A percentile compares a stretch with the other conserved stretches of the same genome.
Conservation (phyloP, 73 alveolate species). For the Paramecium octaurelia region DNA sequence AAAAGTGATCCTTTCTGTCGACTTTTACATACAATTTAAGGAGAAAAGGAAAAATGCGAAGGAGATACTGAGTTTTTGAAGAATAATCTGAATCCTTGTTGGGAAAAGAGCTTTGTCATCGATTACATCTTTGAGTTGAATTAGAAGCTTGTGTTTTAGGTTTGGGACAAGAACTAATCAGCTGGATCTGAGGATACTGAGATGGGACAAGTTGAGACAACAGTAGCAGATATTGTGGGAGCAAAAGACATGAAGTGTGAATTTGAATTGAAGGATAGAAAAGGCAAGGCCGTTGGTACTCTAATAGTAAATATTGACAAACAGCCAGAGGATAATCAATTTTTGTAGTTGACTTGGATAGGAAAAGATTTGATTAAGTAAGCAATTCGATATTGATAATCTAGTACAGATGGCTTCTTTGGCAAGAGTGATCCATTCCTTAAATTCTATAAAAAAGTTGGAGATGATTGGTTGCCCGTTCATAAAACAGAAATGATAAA, state of each 20-base stretch:
- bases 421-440: conserved; percentile 69
- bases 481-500: conserved; percentile 63
- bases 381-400: not conserved
- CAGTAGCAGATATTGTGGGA: conserved; percentile 82
- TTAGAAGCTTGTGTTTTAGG: conserved; percentile 67
- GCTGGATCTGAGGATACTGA: conserved; percentile 57
- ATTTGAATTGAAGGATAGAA: conserved; percentile 54
- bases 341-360: conserved; percentile 25
- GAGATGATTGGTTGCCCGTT: conserved; percentile 42
- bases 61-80: conserved; percentile 71
- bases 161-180: conserved; percentile 66
- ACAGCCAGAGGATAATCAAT: conserved; percentile 63
- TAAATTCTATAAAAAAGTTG: conserved; percentile 34
- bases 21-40: conserved; percentile 6
- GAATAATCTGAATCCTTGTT: conserved; percentile 75
- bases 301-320: conserved; percentile 68
- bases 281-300: conserved; percentile 43
- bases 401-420: conserved; percentile 64
- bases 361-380: conserved; percentile 57
- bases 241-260: conserved; percentile 61
- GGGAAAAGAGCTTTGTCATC: conserved; percentile 63
- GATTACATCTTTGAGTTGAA: conserved; percentile 84
- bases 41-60: conserved; percentile 36
- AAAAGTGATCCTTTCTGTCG: conserved; percentile 75
- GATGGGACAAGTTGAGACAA: conserved; percentile 66